Conservation (phyloP, 495 filamentous ascomycete genomes). For the Hypoxylon fuscum region DNA sequence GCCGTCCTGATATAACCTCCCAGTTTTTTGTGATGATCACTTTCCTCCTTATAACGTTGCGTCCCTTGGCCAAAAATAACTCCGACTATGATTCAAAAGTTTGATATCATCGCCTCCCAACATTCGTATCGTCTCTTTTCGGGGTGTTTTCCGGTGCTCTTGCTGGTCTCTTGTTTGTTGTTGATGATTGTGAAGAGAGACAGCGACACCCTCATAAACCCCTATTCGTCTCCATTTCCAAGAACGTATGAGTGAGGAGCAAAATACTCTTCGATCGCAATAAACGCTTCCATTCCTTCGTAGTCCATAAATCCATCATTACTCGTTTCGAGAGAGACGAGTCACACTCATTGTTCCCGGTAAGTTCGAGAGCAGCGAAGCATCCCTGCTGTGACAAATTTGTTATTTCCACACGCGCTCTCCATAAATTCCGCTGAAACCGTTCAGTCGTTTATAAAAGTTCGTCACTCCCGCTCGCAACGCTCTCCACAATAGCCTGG, state of each 20-base stretch:
- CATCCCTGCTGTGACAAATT: no score
- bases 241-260: constrained; percentile 2
- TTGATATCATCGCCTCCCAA: neutral
- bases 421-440: neutral
- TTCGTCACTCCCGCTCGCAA: constrained; percentile 76
- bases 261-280: neutral
- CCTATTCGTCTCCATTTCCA: neutral
- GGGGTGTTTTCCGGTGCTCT: neutral
- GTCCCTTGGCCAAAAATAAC: neutral
- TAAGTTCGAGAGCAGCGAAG: no score
- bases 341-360: no score
- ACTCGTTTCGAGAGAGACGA: constrained; percentile 4
- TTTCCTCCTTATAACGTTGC: constrained; percentile 1
- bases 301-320: constrained; percentile 11
- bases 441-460: constrained; percentile 61
- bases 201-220: neutral
- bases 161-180: neutral
- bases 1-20: neutral
- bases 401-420: neutral
- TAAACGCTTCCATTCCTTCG: constrained; percentile 24
- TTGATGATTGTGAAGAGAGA: neutral
- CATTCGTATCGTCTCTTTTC: neutral
- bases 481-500: constrained; percentile 80
- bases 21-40: neutral
- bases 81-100: constrained; percentile 1